phyloP scores from a whole-genome alignment of 2,329 filamentous ascomycete genomes.

The Arachnopeziza araneosa region DNA sequence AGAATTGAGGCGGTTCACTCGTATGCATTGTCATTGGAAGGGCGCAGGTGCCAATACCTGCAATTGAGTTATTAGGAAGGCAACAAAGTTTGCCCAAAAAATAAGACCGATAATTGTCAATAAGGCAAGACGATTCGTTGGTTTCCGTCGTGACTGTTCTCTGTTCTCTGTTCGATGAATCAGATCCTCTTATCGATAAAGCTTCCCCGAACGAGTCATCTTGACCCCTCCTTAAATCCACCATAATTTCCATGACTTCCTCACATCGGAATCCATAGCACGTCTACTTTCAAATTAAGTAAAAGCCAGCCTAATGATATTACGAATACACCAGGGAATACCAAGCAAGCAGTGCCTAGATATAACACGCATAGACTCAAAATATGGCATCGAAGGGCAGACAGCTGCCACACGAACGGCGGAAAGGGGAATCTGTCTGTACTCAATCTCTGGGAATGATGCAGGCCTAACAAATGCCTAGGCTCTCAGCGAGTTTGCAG shows the following conservation, averaged over 20 bases:
- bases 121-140: neutral
- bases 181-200: slow-evolving; percentile 27
- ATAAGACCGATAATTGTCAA: neutral
- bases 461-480: slow-evolving; percentile 20
- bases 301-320: slow-evolving; percentile 10
- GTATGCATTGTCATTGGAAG: neutral
- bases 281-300: neutral
- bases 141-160: neutral
- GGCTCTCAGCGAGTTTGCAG: slow-evolving; percentile 92
- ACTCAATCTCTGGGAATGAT: neutral
- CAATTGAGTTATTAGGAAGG: neutral
- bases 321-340: slow-evolving; percentile 12
- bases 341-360: neutral
- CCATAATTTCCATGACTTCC: neutral
- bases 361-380: neutral
- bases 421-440: slow-evolving; percentile 78
- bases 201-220: slow-evolving; percentile 21
- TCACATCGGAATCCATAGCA: neutral
- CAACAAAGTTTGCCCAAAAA: neutral
- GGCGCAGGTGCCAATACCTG: neutral
- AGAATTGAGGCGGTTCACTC: neutral
- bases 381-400: slow-evolving; percentile 48
- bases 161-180: neutral
- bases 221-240: neutral
- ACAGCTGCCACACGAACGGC: slow-evolving; percentile 70